Conservation (phyloP, 257 asterid species). For the Solanum neorickii region DNA sequence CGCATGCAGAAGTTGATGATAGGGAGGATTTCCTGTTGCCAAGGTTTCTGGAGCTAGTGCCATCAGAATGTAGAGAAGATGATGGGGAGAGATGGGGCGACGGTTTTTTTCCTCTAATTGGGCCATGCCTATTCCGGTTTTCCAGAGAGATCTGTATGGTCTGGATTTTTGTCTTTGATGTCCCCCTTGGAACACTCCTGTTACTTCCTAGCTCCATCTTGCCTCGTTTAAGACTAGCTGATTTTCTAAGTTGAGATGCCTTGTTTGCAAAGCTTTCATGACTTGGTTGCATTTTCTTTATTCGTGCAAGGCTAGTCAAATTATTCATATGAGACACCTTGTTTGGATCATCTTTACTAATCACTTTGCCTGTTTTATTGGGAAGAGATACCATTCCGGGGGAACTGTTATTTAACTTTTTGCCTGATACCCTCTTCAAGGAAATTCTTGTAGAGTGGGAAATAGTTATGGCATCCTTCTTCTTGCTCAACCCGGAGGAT, state of each 20-base stretch:
- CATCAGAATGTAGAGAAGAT: neutral
- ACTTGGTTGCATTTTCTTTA: neutral
- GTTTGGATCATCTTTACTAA: neutral
- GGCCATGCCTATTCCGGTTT: neutral
- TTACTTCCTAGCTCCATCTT: neutral
- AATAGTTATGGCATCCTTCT: neutral
- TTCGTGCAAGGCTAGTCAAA: neutral
- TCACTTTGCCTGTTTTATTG: neutral
- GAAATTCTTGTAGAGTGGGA: neutral
- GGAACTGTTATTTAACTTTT: neutral
- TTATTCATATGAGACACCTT: neutral
- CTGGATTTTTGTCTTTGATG: neutral
- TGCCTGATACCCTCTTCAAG: neutral
- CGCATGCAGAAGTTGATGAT: neutral
- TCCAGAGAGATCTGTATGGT: neutral
- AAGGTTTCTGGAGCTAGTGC: neutral
- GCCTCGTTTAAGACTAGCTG: neutral
- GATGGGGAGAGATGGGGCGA: neutral
- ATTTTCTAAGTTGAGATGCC: conserved; percentile 1
- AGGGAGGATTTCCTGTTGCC: neutral
- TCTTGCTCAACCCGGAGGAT: neutral
- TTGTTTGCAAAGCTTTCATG: conserved; percentile 25
- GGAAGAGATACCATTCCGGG: neutral
- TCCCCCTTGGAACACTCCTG: neutral
- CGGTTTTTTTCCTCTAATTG: neutral